phyloP scores from a whole-genome alignment of 2,329 filamentous ascomycete genomes.

The Aureobasidium lini region DNA sequence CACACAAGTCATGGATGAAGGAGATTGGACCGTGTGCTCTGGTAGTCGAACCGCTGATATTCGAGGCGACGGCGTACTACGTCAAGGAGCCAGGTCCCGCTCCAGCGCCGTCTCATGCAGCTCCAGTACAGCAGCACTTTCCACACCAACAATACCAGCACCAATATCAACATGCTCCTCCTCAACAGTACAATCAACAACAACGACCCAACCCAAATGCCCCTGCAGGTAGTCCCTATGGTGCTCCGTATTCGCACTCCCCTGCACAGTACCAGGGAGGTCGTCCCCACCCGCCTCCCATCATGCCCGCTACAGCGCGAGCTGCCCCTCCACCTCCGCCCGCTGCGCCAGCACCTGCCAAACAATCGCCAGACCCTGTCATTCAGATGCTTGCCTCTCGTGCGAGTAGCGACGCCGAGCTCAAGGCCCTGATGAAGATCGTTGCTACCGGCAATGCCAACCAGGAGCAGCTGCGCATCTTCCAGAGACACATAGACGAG shows the following conservation, averaged over 20 bases:
- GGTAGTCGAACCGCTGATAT: slow-evolving; percentile 70
- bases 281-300: slow-evolving; percentile 20
- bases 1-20: slow-evolving; percentile 31
- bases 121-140: slow-evolving; percentile 7
- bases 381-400: slow-evolving; percentile 71
- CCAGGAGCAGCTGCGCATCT: slow-evolving; percentile 63
- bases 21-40: slow-evolving; percentile 65
- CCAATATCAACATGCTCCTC: slow-evolving; percentile 1
- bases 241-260: slow-evolving; percentile 3
- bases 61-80: slow-evolving; percentile 67
- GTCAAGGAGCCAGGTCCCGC: slow-evolving; percentile 51
- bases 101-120: slow-evolving; percentile 8
- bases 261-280: neutral
- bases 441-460: slow-evolving; percentile 69
- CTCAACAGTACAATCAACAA: slow-evolving; percentile 11
- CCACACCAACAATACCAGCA: slow-evolving; percentile 9
- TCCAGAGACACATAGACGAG: slow-evolving; percentile 74
- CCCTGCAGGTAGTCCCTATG: slow-evolving; percentile 18
- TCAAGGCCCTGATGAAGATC: slow-evolving; percentile 75
- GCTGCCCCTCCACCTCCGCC: slow-evolving; percentile 15
- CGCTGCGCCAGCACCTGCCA: slow-evolving; percentile 19
- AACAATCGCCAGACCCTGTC: slow-evolving; percentile 56
- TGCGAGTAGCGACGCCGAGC: slow-evolving; percentile 62
- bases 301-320: slow-evolving; percentile 18
- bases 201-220: slow-evolving; percentile 20